Percentiles rank a stretch among this genome's conserved stretches.
phyloP scores from a whole-genome alignment of 257 asterid genomes.

The Solanum pennellii region DNA sequence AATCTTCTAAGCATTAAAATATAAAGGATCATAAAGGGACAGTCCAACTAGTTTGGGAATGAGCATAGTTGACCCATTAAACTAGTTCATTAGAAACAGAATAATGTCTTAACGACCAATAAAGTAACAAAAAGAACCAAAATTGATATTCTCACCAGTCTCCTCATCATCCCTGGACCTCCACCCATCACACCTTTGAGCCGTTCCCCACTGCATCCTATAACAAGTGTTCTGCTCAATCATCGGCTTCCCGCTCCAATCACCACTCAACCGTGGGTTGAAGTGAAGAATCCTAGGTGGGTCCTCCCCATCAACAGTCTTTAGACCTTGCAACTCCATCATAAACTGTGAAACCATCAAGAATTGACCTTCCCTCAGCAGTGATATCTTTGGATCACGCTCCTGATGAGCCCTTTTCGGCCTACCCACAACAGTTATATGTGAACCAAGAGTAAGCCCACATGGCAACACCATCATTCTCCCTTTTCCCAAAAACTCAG shows the following conservation, averaged over 20 bases:
- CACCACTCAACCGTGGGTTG: constrained; percentile 67
- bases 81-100: not conserved
- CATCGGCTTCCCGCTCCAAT: constrained; percentile 85
- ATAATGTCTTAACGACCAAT: not conserved
- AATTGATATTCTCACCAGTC: constrained; percentile 50
- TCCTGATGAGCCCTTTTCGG: constrained; percentile 72
- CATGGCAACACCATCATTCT: constrained; percentile 74
- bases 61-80: not conserved
- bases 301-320: constrained; percentile 81
- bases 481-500: constrained; percentile 31
- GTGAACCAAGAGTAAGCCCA: constrained; percentile 91
- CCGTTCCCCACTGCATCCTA: constrained; percentile 83
- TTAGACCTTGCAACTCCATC: constrained; percentile 92
- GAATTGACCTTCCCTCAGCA: constrained; percentile 64
- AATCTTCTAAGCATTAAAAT: not conserved
- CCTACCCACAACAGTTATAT: constrained; percentile 72
- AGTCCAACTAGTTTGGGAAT: not conserved
- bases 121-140: constrained; percentile 13
- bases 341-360: constrained; percentile 90
- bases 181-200: constrained; percentile 93
- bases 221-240: constrained; percentile 86
- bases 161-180: constrained; percentile 81
- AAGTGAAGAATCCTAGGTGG: constrained; percentile 73
- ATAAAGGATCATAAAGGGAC: not conserved
- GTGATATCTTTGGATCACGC: constrained; percentile 64